Conservation (phyloP, 164 flowering plant genomes). For the Cinnamomum micranthum region DNA sequence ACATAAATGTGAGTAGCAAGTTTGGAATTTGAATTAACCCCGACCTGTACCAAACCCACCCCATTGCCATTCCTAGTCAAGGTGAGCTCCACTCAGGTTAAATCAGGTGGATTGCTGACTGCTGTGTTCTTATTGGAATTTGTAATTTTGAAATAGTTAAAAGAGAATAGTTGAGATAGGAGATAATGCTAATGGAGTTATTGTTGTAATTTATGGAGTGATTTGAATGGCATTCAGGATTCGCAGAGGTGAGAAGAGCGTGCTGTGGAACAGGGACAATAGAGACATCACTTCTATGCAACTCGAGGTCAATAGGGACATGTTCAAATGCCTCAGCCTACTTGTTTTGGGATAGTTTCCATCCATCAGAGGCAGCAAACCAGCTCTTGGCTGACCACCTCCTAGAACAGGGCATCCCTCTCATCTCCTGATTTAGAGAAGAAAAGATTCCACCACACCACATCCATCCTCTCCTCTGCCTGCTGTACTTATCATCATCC, state of each 20-base stretch:
- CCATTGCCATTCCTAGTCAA: no score
- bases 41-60: no score
- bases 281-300: slow-evolving; percentile 66
- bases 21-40: no score
- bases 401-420: slow-evolving; percentile 55
- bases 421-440: slow-evolving; percentile 31
- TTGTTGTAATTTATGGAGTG: neutral
- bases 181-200: neutral
- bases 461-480: no score
- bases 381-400: slow-evolving; percentile 49
- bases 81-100: no score
- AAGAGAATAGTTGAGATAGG: no score
- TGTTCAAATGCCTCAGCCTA: slow-evolving; percentile 67
- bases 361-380: slow-evolving; percentile 82
- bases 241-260: slow-evolving; percentile 67
- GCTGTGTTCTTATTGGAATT: no score
- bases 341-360: slow-evolving; percentile 91
- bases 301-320: slow-evolving; percentile 47
- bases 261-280: slow-evolving; percentile 80
- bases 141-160: no score
- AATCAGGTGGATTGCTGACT: no score
- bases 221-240: slow-evolving; percentile 39
- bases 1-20: no score
- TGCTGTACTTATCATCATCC: no score
- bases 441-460: no score